These are phyloP conservation scores for Diaporthe citrichinensis DNA, from an alignment of 2,329 filamentous ascomycete genomes.

Conservation along the genomic window DNA sequence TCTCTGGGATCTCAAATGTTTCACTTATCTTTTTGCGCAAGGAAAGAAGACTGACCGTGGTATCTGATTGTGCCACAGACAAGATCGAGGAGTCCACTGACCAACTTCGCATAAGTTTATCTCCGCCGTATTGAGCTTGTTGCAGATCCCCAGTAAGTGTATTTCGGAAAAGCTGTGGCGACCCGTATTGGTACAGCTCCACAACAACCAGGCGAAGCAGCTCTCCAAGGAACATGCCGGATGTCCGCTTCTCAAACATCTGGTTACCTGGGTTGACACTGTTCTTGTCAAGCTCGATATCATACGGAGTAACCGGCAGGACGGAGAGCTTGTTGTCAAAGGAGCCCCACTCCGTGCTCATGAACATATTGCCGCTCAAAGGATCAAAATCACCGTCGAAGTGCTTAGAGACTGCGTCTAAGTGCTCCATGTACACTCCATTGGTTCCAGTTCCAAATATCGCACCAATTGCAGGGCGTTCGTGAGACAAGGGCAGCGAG, in stretches of 20 bases:
- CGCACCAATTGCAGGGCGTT: neutral
- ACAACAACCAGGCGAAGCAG: neutral
- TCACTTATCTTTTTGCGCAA: neutral
- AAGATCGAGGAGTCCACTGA: neutral
- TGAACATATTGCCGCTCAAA: neutral
- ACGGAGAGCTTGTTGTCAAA: neutral
- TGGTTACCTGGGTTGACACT: neutral
- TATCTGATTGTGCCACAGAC: neutral
- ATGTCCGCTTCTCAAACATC: neutral
- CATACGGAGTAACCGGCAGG: neutral
- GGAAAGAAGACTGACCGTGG: fast-evolving
- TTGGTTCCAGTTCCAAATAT: neutral
- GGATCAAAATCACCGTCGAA: neutral
- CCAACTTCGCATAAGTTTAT: neutral
- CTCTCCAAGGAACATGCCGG: neutral
- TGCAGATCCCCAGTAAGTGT: neutral
- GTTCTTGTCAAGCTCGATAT: neutral
- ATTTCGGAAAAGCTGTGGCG: neutral
- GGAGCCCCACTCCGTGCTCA: neutral
- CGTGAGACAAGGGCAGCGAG: neutral
- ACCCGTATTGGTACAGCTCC: neutral
- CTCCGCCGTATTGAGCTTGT: fast-evolving
- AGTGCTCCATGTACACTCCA: neutral
- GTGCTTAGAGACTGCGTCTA: neutral
- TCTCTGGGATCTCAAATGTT: neutral